Evolutionary conservation across 768 basidiomycete genomes (phyloP).

Genomic region (Suillus clintonianus): DNA sequence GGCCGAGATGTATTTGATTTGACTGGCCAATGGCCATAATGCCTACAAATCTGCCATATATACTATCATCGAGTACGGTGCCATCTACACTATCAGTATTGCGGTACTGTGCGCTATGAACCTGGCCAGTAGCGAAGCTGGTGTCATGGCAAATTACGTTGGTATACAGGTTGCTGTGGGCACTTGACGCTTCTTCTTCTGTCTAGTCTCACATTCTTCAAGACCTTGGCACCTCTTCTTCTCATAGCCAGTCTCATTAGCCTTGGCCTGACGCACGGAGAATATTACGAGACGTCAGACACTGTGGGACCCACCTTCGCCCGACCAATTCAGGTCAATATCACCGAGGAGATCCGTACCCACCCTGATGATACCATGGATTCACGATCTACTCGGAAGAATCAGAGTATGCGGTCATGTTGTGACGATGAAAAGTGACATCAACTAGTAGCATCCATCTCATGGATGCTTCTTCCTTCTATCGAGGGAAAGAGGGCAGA

Average conservation of each 20-base stretch:
- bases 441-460: not conserved
- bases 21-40: not conserved
- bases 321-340: not conserved
- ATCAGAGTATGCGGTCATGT: not conserved
- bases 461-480: not conserved
- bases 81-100: constrained; percentile 12
- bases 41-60: constrained; percentile 12
- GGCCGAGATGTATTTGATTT: not conserved
- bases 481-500: not conserved
- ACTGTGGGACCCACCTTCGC: not conserved
- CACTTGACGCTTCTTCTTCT: not conserved
- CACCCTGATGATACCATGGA: not conserved
- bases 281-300: not conserved
- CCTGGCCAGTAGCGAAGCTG: not conserved
- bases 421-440: not conserved
- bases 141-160: constrained; percentile 2
- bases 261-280: not conserved
- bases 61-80: constrained; percentile 22
- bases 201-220: not conserved
- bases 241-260: not conserved
- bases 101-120: constrained; percentile 11
- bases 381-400: not conserved
- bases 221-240: constrained; percentile 1
- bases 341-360: not conserved
- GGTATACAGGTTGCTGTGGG: not conserved